Base-by-base conservation (phyloP, 768 basidiomycete species). In the Leucocoprinus leucothites region DNA sequence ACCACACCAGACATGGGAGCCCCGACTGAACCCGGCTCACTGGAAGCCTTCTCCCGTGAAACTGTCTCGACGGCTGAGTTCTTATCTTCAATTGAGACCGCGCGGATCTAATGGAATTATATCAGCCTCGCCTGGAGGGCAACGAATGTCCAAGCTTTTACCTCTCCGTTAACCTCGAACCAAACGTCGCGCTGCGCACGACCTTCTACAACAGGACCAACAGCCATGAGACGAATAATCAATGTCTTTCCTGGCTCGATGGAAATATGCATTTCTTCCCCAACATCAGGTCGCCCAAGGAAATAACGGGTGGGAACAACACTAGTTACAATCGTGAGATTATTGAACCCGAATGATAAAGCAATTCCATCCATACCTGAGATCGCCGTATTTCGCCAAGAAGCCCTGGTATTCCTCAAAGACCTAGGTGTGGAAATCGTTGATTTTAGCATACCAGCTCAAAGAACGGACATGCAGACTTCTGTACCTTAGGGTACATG, bases 1-100 rank as follows among this genome's bases (percentile, higher is more conserved):
- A 98, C 94, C 48, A 98, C 96, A 70, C 95, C 97, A 55, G 92
- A 93, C 94, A 97, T 96, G 2, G 94, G 92, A 48, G 94, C 93
- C 52, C 95, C 97, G 59, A 98, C 89, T n/a, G 91, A 94, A 61
- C 97, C 96, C 57, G 96, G 95, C 68, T 95, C 95, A 60, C 77
- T 77, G 9, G 91, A 88, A 9, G 97, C 93, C 81, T 87, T 95
- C 82, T 99, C 97, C 68, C 97, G 84, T 60, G 90, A 87, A 56
- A 97, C 81, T 43, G 91, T 92, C 69, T 98, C 94, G 57, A 98
- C 92, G 6, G 97, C 97, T 28, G 96, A 98, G 67, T 91, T 95
- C 72, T 91, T 91, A 78, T 99, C 97, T 66, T 97, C 93, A 42
- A 99, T 91, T 49, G 92, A 78, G 41, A 98, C 93, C 18, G 97